Conservation (phyloP, 371 early-diverging fungal genomes). For the Fennellomyces sp. region DNA sequence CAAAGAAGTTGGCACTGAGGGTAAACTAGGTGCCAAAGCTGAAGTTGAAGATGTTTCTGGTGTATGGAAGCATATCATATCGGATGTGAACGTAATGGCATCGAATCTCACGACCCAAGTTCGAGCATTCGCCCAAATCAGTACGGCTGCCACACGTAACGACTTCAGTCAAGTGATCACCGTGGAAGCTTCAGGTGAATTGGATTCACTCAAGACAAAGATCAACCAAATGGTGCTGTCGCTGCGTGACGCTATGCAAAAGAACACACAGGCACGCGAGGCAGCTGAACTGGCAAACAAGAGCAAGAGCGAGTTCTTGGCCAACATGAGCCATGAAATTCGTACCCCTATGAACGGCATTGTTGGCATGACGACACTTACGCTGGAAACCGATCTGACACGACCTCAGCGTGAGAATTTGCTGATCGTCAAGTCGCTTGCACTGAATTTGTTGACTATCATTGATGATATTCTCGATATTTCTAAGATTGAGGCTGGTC, state of each 20-base stretch:
- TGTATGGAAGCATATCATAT: conserved; percentile 52
- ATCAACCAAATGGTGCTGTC: conserved; percentile 70
- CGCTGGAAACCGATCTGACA: conserved; percentile 58
- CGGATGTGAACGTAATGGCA: conserved; percentile 53
- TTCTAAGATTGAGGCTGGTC: conserved; percentile 84
- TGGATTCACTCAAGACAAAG: conserved; percentile 71
- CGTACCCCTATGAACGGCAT: conserved; percentile 60
- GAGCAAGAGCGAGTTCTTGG: conserved; percentile 70
- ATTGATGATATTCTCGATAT: conserved; percentile 85
- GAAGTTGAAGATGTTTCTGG: conserved; percentile 49
- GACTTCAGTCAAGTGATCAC: conserved; percentile 66
- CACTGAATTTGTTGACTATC: conserved; percentile 70
- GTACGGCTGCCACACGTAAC: conserved; percentile 57
- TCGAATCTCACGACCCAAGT: conserved; percentile 52
- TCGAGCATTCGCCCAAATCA: conserved; percentile 60
- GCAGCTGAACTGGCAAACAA: conserved; percentile 57
- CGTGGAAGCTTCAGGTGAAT: conserved; percentile 67
- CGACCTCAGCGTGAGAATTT: conserved; percentile 78
- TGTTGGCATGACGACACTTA: conserved; percentile 68
- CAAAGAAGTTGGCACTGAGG: conserved; percentile 54
- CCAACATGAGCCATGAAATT: conserved; percentile 71
- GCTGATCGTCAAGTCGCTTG: conserved; percentile 70
- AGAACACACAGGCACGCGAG: conserved; percentile 58
- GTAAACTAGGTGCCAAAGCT: conserved; percentile 41
- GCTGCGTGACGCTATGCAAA: conserved; percentile 65